Evolutionary conservation across 805 yeast genomes (phyloP).

Genomic region (Peterozyma xylosa): DNA sequence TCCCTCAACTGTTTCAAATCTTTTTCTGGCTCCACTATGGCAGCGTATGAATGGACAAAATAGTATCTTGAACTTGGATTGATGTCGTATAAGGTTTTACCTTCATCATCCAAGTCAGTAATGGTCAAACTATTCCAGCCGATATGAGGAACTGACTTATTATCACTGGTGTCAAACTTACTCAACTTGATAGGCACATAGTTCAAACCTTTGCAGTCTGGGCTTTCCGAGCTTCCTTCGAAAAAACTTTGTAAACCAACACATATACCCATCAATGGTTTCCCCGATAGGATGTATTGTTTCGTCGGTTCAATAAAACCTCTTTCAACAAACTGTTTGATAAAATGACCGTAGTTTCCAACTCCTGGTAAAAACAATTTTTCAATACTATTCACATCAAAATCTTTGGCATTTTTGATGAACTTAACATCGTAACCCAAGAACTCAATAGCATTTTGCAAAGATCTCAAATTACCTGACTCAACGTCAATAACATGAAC

Average conservation of each 20-base stretch:
- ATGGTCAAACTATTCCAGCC: constrained; percentile 70
- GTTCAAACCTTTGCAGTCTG: constrained; percentile 50
- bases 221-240: constrained; percentile 66
- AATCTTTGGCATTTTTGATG: constrained; percentile 53
- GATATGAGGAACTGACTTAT: constrained; percentile 88
- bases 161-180: constrained; percentile 47
- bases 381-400: constrained; percentile 37
- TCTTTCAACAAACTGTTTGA: constrained; percentile 54
- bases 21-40: constrained; percentile 37
- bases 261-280: constrained; percentile 93
- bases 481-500: constrained; percentile 87
- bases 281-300: constrained; percentile 66
- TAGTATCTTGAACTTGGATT: constrained; percentile 69
- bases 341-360: constrained; percentile 94
- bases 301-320: constrained; percentile 60
- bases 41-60: constrained; percentile 94
- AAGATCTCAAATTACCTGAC: constrained; percentile 88
- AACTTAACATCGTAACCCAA: constrained; percentile 66
- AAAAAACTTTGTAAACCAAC: constrained; percentile 92
- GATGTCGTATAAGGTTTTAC: constrained; percentile 47
- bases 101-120: constrained; percentile 11
- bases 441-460: constrained; percentile 75
- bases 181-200: constrained; percentile 43
- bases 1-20: constrained; percentile 21
- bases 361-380: constrained; percentile 88